phyloP scores from a whole-genome alignment of 805 yeast species.

The Saitoella complicata region DNA sequence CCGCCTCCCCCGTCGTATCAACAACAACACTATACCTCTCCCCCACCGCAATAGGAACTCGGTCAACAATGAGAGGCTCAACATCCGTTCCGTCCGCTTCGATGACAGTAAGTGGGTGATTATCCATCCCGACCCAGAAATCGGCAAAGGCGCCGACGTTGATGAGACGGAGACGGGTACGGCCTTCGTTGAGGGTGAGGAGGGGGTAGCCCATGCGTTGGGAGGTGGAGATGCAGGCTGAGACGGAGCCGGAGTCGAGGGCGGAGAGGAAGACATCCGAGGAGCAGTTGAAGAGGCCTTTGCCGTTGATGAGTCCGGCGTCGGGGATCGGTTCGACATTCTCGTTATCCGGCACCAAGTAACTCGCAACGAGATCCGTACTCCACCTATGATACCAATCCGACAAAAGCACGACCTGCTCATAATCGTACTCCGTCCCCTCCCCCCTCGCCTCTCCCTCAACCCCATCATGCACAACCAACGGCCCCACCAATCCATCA shows the following conservation, averaged over 20 bases:
- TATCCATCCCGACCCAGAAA: slow-evolving; percentile 77
- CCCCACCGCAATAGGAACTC: slow-evolving; percentile 48
- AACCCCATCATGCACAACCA: slow-evolving; percentile 26
- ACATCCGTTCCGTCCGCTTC: slow-evolving; percentile 81
- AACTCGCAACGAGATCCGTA: slow-evolving; percentile 29
- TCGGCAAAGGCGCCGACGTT: slow-evolving; percentile 88
- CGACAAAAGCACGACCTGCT: slow-evolving; percentile 44
- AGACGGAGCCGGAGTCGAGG: too few species aligned
- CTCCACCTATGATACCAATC: slow-evolving; percentile 79
- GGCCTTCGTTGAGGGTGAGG: too few species aligned
- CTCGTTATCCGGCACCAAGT: slow-evolving; percentile 74
- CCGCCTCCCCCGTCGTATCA: slow-evolving; percentile 15
- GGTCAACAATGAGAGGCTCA: slow-evolving; percentile 26
- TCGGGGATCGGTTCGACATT: slow-evolving; percentile 98
- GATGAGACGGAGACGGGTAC: slow-evolving; percentile 45
- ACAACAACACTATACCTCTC: slow-evolving; percentile 78
- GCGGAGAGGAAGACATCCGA: too few species aligned
- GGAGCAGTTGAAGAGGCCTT: slow-evolving; percentile 19
- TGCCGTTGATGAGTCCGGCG: slow-evolving; percentile 61
- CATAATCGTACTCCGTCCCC: slow-evolving; percentile 71
- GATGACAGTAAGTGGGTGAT: slow-evolving; percentile 68
- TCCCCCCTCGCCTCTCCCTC: slow-evolving; percentile 42
- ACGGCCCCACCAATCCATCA: slow-evolving; percentile 53
- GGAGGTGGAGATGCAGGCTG: too few species aligned
- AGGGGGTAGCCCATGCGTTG: too few species aligned